Base-by-base conservation (phyloP, 2,329 filamentous ascomycete species). In the Raffaelea deltoideospora region DNA sequence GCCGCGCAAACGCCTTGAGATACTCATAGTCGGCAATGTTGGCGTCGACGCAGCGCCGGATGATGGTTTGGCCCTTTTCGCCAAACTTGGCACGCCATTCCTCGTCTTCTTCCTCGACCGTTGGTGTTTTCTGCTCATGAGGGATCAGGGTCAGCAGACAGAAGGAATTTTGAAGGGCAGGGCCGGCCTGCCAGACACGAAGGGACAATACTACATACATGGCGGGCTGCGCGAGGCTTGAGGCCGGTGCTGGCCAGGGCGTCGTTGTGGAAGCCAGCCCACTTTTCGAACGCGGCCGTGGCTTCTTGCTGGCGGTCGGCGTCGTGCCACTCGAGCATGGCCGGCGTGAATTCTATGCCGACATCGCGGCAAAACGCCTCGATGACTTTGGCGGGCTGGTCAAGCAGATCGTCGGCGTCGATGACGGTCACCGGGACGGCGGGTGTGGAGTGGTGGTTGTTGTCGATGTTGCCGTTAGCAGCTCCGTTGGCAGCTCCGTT, bases 191-290 rank as follows among this genome's bases (percentile, higher is more conserved):
- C n/a, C n/a, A n/a, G n/a, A n/a, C n/a, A n/a, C n/a, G 15, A 15
- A 29, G 5, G 17, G 20, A 23, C 10, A 10, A 36, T 35, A 35
- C 14, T 5, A 39, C 67, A 56, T 57, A 76, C 72, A 54, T 72
- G 65, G 20, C 74, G 69, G 45, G 77, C 67, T 32, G 66, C 64
- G 51, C 83, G 67, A 2, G 82, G 73, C 53, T 78, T 79, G 50
- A 98, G 62, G 43, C 76, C 76, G 27, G 69, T 79, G 52, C 83
- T 93, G 47, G 81, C 67, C 48, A 96, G 83, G 13, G 86, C 90
- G 63, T 96, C 90, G 47, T 96, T 82, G 56, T 96, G 90, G 62
- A 93, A 96, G 10, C 90, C 90, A 47, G 77, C 81, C 90, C 90
- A 96, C 64, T 98, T 96, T 60, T 87, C 85, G 60, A 96, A 96